These are phyloP conservation scores for Penicillium digitatum DNA, from an alignment of 2,329 filamentous ascomycete species.

Conservation along the genomic window DNA sequence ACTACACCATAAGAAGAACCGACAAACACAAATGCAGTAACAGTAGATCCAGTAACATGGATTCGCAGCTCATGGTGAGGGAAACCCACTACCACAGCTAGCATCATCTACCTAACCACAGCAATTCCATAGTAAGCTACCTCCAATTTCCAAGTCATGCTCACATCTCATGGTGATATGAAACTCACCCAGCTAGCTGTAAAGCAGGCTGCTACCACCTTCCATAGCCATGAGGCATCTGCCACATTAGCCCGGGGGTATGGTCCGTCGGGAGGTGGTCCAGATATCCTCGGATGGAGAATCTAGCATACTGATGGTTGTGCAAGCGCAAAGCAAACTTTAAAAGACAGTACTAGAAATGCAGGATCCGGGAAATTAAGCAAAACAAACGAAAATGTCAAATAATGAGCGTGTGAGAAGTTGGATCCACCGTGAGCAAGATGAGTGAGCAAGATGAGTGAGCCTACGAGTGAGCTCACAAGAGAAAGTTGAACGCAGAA, in stretches of 20 bases:
- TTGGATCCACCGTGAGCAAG: neutral
- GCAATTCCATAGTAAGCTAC: neutral
- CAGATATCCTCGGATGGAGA: neutral
- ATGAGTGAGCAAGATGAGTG: neutral
- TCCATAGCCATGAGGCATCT: neutral
- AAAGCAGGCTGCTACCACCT: neutral
- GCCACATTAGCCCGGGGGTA: neutral
- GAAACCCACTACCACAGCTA: neutral
- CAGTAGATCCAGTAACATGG: neutral
- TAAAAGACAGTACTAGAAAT: neutral
- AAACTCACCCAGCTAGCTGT: conserved; percentile 1
- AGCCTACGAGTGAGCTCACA: neutral
- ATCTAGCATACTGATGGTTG: neutral
- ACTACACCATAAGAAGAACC: neutral
- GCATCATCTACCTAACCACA: conserved; percentile 2
- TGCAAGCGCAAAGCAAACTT: neutral
- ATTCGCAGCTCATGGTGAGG: neutral
- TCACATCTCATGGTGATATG: neutral
- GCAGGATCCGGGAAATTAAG: neutral
- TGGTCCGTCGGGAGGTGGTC: neutral
- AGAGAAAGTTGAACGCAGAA: neutral
- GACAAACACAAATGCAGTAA: neutral
- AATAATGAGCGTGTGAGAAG: neutral
- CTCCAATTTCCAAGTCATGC: neutral
- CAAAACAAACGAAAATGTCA: neutral